Evolutionary conservation across 2,329 filamentous ascomycete genomes (phyloP).

Genomic region (Pseudonectria buxi): DNA sequence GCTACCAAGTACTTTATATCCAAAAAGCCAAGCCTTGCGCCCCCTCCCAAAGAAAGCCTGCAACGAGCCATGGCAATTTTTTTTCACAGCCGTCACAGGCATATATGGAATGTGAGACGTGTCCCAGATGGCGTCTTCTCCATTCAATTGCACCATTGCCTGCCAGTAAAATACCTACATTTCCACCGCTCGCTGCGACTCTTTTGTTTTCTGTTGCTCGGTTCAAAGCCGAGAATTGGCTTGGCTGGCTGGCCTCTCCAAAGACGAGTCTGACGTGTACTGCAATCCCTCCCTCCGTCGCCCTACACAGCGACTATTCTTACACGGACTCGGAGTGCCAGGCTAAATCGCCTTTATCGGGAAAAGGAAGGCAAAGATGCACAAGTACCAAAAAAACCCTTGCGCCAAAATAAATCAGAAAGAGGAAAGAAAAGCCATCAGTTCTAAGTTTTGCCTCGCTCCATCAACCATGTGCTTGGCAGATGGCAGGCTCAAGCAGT

Average conservation of each 20-base stretch:
- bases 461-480: conserved; percentile 4
- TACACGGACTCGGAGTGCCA: conserved; percentile 20
- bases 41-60: conserved; percentile 4
- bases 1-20: conserved; percentile 18
- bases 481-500: conserved; percentile 22
- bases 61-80: conserved; percentile 8
- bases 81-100: too few relatives aligned
- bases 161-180: too few relatives aligned
- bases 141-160: too few relatives aligned
- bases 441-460: conserved; percentile 6
- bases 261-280: too few relatives aligned
- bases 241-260: too few relatives aligned
- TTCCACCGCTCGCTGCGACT: too few relatives aligned
- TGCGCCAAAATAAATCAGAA: conserved; percentile 17
- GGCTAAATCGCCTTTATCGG: conserved; percentile 20
- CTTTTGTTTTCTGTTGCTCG: too few relatives aligned
- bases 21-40: conserved; percentile 15
- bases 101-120: too few relatives aligned
- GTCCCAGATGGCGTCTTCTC: too few relatives aligned
- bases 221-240: too few relatives aligned
- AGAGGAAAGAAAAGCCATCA: conserved; percentile 6
- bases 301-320: conserved; percentile 19
- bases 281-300: conserved; percentile 5
- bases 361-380: conserved; percentile 11
- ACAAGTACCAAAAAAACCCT: conserved; percentile 19